Evolutionary conservation across 805 yeast genomes (phyloP), one percentile per base, ranked within the genome.

Genomic region (Kuraishia cidri): DNA sequence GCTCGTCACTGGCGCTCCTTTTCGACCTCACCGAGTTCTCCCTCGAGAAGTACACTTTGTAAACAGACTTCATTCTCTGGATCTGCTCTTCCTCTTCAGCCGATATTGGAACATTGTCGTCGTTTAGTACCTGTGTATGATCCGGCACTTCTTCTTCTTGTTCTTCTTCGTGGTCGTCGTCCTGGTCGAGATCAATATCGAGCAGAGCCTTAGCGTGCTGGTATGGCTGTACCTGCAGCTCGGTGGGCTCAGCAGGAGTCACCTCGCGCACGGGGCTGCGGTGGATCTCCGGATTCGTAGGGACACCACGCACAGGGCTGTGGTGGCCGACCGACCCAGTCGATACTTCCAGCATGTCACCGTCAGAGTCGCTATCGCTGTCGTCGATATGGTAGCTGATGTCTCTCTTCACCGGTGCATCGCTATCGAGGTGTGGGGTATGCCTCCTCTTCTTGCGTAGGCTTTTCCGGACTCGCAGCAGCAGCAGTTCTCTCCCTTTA

Each of bases 1-100:
- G 12, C 30, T 44, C 38, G 20, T 35, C 35, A 21, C 36, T 31
- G 13, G 24, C 33, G 1, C 45, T 41, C 31, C 44, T 50, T 32
- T 41, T 46, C 5, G 52, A 56, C 32, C 43, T 54, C 10, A 59
- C 35, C 3, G 79, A 71, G 33, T 67, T 71, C 34, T 69, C 70
- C 42, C 82, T 65, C 38, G 82, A 87, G 45, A 82, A 75, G 44
- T 83, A 83, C 12, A 83, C 86, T 34, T 73, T 72, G 54, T 83
- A 83, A 11, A 83, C 83, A 29, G 88, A 79, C 47, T 76, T 80
- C 84, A 83, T 75, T 54, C 92, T 67, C 39, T 71, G 68, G 40
- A 81, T 64, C 47, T 77, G 78, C 50, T 83, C 92, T 41, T 72
- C 79, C 43, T 80, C 84, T 39, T 76, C 80, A 2, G 62, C 58